Conservation (phyloP, 164 flowering plant genomes). For the Stephania yunnanensis region DNA sequence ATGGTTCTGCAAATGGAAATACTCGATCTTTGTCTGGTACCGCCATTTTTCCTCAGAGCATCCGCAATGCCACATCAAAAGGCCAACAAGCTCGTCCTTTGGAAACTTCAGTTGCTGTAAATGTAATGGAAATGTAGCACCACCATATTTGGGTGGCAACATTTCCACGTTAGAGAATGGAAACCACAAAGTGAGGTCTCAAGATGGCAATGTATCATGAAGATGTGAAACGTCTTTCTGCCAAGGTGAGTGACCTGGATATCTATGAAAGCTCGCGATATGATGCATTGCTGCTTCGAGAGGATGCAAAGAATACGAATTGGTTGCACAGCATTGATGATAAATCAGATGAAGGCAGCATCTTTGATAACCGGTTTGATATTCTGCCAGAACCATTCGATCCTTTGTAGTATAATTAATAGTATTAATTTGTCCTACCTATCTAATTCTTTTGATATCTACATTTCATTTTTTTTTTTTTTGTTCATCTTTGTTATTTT, state of each 20-base stretch:
- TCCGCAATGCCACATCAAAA: slow-evolving; percentile 52
- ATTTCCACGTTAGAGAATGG: slow-evolving; percentile 38
- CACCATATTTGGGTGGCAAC: slow-evolving; percentile 18
- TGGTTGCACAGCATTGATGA: slow-evolving; percentile 84
- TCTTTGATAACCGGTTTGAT: slow-evolving; percentile 81
- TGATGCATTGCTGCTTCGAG: slow-evolving; percentile 76
- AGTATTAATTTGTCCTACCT: neutral
- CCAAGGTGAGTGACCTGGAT: slow-evolving; percentile 48
- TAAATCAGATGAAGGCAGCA: slow-evolving; percentile 53
- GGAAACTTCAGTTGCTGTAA: slow-evolving; percentile 31
- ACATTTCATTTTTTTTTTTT: no score
- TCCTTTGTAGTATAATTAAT: slow-evolving; percentile 51
- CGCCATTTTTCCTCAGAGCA: slow-evolving; percentile 80
- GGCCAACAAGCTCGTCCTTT: slow-evolving; percentile 31
- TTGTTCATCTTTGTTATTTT: neutral
- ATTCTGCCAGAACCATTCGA: slow-evolving; percentile 80
- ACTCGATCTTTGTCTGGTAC: slow-evolving; percentile 53
- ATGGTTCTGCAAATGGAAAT: slow-evolving; percentile 37
- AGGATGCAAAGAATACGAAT: slow-evolving; percentile 74
- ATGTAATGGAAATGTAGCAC: slow-evolving; percentile 32
- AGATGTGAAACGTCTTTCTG: slow-evolving; percentile 27
- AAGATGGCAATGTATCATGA: slow-evolving; percentile 32
- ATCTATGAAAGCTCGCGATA: slow-evolving; percentile 85
- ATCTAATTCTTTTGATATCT: no score
- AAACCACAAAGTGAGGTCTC: slow-evolving; percentile 16